phyloP scores from a whole-genome alignment of 2,329 filamentous ascomycete genomes.

The Fusarium siculi region DNA sequence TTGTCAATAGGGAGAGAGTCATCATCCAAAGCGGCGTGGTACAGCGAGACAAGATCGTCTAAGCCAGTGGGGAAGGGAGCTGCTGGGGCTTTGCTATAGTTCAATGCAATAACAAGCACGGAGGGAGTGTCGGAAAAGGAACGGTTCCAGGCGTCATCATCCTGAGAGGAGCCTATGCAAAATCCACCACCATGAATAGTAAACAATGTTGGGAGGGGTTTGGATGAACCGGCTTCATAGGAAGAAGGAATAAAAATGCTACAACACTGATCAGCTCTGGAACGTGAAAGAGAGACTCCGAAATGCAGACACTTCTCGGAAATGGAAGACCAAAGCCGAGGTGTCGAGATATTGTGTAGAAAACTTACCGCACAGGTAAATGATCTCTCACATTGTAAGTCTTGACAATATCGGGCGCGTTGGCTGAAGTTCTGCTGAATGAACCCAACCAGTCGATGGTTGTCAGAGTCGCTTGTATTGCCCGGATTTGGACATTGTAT shows the following conservation, averaged over 20 bases:
- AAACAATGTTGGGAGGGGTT: not conserved
- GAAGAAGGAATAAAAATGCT: not conserved
- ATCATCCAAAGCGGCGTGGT: not conserved
- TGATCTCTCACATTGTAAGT: not conserved
- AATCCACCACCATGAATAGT: not conserved
- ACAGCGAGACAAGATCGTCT: not conserved
- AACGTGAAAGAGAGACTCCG: not conserved
- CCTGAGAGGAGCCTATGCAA: not conserved
- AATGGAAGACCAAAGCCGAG: too few species aligned
- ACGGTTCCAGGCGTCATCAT: not conserved
- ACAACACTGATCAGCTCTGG: not conserved
- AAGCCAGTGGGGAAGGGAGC: not conserved
- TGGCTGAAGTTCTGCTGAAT: not conserved
- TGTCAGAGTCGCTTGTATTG: not conserved
- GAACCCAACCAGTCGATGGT: not conserved
- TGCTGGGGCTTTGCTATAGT: not conserved
- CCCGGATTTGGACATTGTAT: not conserved
- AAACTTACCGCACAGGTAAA: not conserved
- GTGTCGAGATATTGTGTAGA: accelerated
- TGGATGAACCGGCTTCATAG: not conserved
- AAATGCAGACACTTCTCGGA: not conserved
- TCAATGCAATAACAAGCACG: not conserved
- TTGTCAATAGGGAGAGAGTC: not conserved
- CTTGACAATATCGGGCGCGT: not conserved
- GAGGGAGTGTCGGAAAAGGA: not conserved